Evolutionary conservation across 2,329 filamentous ascomycete species (phyloP), one percentile per base, ranked within the genome.

Genomic region (Alternaria ethzedia): DNA sequence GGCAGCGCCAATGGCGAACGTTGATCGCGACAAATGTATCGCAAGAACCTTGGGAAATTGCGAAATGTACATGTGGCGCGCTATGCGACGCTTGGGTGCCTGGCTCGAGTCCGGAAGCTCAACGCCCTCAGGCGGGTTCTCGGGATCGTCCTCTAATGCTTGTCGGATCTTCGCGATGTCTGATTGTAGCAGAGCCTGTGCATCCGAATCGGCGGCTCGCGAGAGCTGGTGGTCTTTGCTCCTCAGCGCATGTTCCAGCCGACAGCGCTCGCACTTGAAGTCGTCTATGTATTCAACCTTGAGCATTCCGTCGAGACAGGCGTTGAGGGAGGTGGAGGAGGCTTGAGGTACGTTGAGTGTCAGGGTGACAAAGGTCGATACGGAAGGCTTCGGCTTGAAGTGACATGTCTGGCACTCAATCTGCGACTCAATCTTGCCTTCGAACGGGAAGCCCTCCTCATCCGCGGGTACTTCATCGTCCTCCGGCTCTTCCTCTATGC

Each of bases 271-370:
- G 82, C 96, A 99, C 71, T 92, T 94, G 84, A 96, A 99, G 78
- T 97, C 96, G 67, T 98, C 95, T 69, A 99, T 97, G 77, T 94
- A 91, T 79, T 99, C 96, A 0, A 93, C 93, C 81, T 97, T 97
- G 70, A 99, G 90, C 80, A 97, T 90, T 44, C 92, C 92, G 74
- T 99, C 96, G 72, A 99, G 96, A 79, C 96, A 99, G 9, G 89
- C 86, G 75, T 91, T 94, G 15, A 99, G 85, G 0, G 93, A 91
- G 0, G 94, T 94, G 3, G 92, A 91, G 54, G 79, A 79, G 50
- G 90, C 88, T 77, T 96, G 92, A 0, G 96, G 96, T 4, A 99
- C 96, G 73, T 94, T 93, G 57, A 99, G 83, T 1, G 95, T 98
- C 67, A 99, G 82, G 20, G 94, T 96, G 79, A 96, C 95, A 75